Conservation (phyloP, 805 yeast genomes). For the Ogataea minuta region DNA sequence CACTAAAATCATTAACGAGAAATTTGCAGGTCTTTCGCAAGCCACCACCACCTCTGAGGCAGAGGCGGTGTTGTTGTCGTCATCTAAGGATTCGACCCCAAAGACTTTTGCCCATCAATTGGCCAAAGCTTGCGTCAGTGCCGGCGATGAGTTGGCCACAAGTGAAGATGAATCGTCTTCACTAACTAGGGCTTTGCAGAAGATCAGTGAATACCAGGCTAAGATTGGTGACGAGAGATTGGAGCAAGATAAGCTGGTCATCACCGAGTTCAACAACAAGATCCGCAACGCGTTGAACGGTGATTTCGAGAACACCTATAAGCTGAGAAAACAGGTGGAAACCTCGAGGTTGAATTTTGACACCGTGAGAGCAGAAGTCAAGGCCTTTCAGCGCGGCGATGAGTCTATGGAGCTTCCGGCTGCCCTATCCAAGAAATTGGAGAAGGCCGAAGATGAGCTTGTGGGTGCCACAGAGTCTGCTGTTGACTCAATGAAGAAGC, state of each 20-base stretch:
- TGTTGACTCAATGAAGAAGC: constrained; percentile 72
- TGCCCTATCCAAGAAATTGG: constrained; percentile 50
- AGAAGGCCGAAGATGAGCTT: constrained; percentile 69
- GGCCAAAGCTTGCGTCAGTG: constrained; percentile 51
- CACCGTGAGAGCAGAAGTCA: constrained; percentile 59
- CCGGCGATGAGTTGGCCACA: constrained; percentile 43
- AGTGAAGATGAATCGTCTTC: constrained; percentile 42
- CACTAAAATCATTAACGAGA: constrained; percentile 53
- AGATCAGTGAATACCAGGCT: constrained; percentile 53
- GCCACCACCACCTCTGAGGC: constrained; percentile 69
- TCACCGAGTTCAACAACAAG: constrained; percentile 56
- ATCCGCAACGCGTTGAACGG: constrained; percentile 51
- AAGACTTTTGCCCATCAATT: constrained; percentile 75
- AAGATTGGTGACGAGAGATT: constrained; percentile 67
- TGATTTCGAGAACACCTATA: constrained; percentile 59
- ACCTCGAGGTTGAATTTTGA: constrained; percentile 69
- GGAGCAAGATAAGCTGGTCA: constrained; percentile 65
- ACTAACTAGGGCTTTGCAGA: constrained; percentile 52
- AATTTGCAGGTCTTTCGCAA: constrained; percentile 56
- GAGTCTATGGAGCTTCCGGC: constrained; percentile 44
- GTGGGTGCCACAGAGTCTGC: constrained; percentile 77
- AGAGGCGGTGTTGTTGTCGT: constrained; percentile 48
- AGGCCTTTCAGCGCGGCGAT: constrained; percentile 36
- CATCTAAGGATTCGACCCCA: constrained; percentile 43
- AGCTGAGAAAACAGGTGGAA: constrained; percentile 66